Conservation (phyloP, 495 filamentous ascomycete species). For the Podospora comata region DNA sequence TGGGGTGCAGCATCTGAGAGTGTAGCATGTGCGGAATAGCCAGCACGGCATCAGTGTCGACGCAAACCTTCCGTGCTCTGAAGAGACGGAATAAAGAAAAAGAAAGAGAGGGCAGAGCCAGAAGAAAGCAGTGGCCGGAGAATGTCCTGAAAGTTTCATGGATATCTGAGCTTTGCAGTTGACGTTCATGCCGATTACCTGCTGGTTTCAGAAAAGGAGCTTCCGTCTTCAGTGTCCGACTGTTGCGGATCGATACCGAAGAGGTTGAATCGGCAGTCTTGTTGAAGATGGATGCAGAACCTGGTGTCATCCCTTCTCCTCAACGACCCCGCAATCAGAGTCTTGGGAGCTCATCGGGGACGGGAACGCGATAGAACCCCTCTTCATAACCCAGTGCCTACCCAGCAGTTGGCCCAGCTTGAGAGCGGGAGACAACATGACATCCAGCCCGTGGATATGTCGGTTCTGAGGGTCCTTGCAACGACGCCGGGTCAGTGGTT, state of each 20-base stretch:
- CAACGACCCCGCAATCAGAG: constrained; percentile 30
- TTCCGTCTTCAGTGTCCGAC: neutral
- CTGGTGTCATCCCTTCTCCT: neutral
- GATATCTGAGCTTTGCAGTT: constrained; percentile 2
- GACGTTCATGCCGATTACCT: constrained; percentile 4
- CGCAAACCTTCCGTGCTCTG: constrained; percentile 12
- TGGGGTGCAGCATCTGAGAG: constrained; percentile 28
- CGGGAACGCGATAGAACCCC: neutral
- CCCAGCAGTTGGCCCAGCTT: neutral
- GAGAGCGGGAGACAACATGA: neutral
- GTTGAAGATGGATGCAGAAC: constrained; percentile 7
- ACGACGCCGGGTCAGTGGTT: too few species aligned
- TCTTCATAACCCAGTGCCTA: neutral
- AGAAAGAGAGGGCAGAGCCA: too few species aligned
- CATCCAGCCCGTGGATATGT: neutral
- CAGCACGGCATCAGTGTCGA: constrained; percentile 15
- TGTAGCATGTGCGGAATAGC: constrained; percentile 19
- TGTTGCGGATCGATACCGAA: neutral
- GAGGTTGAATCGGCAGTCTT: constrained; percentile 5
- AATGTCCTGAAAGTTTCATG: constrained; percentile 5
- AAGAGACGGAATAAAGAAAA: constrained; percentile 13
- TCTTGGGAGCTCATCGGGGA: constrained; percentile 24
- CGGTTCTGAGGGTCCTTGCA: neutral
- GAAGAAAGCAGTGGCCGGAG: too few species aligned
- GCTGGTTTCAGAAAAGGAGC: neutral